Conservation (phyloP, 2,329 filamentous ascomycete genomes). For the Fusarium phyllophilum region DNA sequence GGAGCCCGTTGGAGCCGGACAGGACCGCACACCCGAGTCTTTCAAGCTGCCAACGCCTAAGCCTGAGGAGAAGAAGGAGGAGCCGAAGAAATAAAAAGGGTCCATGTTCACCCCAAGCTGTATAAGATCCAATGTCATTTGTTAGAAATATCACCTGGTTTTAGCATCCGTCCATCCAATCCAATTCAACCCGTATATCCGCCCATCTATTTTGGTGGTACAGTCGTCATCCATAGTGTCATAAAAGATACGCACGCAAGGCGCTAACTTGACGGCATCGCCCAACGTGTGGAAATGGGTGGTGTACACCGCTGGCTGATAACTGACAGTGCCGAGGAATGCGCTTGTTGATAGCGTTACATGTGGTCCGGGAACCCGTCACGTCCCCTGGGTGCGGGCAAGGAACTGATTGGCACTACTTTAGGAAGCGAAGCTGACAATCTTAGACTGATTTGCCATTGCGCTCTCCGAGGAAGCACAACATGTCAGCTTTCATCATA, state of each 20-base stretch:
- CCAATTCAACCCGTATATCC: conserved; percentile 1
- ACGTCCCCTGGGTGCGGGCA: conserved; percentile 22
- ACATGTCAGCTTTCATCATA: conserved; percentile 37
- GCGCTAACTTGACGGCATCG: conserved; percentile 3
- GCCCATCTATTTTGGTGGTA: conserved; percentile 4
- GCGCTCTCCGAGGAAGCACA: conserved; percentile 16
- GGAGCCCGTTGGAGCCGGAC: conserved; percentile 74
- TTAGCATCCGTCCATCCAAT: conserved; percentile 22
- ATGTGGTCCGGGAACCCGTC: conserved; percentile 24
- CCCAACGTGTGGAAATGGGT: conserved; percentile 12
- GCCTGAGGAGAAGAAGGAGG: conserved; percentile 90
- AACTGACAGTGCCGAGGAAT: conserved; percentile 21
- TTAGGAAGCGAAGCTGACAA: conserved; percentile 39
- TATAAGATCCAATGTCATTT: conserved; percentile 46
- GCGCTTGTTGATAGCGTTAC: conserved; percentile 31
- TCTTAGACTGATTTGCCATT: conserved; percentile 31
- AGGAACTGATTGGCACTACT: conserved; percentile 37
- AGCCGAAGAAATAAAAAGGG: conserved; percentile 84
- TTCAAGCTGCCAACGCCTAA: conserved; percentile 97
- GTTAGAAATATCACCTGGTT: conserved; percentile 47
- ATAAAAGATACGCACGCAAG: conserved; percentile 10
- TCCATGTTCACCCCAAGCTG: conserved; percentile 36
- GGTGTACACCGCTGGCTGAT: conserved; percentile 16
- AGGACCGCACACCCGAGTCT: conserved; percentile 81
- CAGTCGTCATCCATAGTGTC: conserved; percentile 19